Evolutionary conservation across 2,329 filamentous ascomycete species (phyloP), one percentile per base, ranked within the genome.

Genomic region (Stachybotrys elegans): DNA sequence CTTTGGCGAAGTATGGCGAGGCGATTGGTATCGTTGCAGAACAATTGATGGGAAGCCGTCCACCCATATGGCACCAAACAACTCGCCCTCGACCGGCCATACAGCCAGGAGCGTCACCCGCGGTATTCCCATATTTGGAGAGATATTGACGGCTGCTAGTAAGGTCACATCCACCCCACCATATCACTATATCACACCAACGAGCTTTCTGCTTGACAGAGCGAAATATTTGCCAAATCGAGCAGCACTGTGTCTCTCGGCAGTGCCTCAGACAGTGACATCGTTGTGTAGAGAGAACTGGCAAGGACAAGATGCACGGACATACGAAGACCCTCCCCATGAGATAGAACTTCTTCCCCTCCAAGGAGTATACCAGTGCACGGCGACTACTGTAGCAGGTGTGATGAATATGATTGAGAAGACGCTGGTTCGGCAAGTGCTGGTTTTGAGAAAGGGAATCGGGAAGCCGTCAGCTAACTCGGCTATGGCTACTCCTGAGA

Each of bases 21-120:
- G 92, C 93, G 20, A 91, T 98, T 21, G 93, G 93, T 53, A 94
- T 98, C 50, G 88, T 98, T 47, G 94, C 94, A 41, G 91, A 91
- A 9, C 93, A 98, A 67, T 97, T 92, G 23, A 84, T 98, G 34
- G 93, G 93, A 93, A 98, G 62, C 93, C 94, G 8, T 96, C 91
- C 3, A 98, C 93, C 11, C 93, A 98, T 66, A 98, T 98, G 94
- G 98, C 94, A 7, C 73, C 98, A 44, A 98, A 98, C 70, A 98
- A 93, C 22, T 98, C 98, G 80, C 93, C 98, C 78, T 88, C 98
- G 79, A 94, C 93, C 66, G 93, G 93, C 60, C 92, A 97, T 73
- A 91, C 93, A 17, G 86, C 93, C 22, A 97, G 96, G 76, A 98
- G 98, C 78, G 94, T 98, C 61, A 98, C 93, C 1, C 79, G 96